Evolutionary conservation across 495 filamentous ascomycete species (phyloP), one percentile per base, ranked within the genome.

Genomic region (Neurospora sp.): DNA sequence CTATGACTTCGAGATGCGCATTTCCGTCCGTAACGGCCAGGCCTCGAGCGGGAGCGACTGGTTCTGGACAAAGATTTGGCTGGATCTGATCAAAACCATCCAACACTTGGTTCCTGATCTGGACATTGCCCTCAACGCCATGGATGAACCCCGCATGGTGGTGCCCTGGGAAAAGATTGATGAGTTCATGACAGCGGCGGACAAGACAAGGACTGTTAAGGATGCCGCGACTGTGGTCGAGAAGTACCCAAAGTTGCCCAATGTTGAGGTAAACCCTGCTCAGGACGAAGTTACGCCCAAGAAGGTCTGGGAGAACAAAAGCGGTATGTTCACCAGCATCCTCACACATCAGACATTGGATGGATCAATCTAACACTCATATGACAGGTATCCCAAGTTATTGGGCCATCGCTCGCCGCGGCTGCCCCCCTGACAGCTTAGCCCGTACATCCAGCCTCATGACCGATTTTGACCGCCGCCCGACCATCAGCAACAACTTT

Each of bases 81-180:
- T 87, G 66, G 79, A 85, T 36, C 82, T 92, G 77, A 85, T 92
- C 36, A 74, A 85, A 48, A 86, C 84, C 0, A 85, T 93, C 69
- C 84, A 87, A 40, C 82, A 88, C 73, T 77, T 89, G 73, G 78
- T 93, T 36, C 91, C 91, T 21, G 90, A 93, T 78, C 89, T 93
- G 88, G 90, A 92, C 74, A 84, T 93, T 69, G 86, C 90, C 5
- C 84, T 92, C 77, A 93, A 93, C 76, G 83, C 85, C 2, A 87
- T 91, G 83, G 91, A 93, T 76, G 90, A 93, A 77, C 91, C 91
- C 36, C 82, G 91, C 62, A 79, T 92, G 3, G 85, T 92, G 8
- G 88, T 89, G 2, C 86, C 89, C 21, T 92, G 89, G 87, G 90
- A 93, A 72, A 85, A 88, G 11, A 88, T 92, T 69, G 85, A 89